Evolutionary conservation across 805 yeast species (phyloP), one percentile per base, ranked within the genome.

Genomic region (Ogataea paraovalis): DNA sequence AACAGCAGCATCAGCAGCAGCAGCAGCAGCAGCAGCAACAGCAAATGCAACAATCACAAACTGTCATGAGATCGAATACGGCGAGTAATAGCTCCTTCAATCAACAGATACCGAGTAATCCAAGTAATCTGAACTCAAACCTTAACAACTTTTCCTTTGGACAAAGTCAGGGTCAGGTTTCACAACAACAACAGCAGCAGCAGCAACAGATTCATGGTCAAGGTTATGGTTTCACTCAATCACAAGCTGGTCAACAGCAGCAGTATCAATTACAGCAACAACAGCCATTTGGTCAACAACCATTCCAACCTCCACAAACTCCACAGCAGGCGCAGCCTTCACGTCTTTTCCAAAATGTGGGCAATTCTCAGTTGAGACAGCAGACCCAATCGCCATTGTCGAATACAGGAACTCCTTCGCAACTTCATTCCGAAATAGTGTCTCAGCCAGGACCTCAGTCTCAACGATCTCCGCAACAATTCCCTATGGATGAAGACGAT

Each of bases 401-500:
- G 41, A 58, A 39, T 59, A 54, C 32, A 58, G 50, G 13, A 38
- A 37, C 34, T 47, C 49, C n/a, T 52, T 49, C 25, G 4, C 41
- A 45, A 41, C 36, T 41, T 30, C 28, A 39, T 39, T 23, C 30
- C 8, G 41, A 39, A 22, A 21, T 39, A 39, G 28, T 39, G 22
- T 10, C 41, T 9, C 41, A 39, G 49, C 47, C n/a, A 43, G 42
- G 38, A 34, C 16, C 38, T 4, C 38, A 34, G 16, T n/a, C 38
- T 44, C 56, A 36, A 39, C 52, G 51, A 40, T 50, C 58, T 23
- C 56, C 56, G n/a, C 49, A 45, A 36, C 70, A 64, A 47, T 66
- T 68, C 46, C 61, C 63, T 23, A 67, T 67, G 71, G 71, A 67
- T 50, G 66, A 61, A 43, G 66, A 61, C 45, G 59, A 53, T 30